A percentile compares a stretch with the other conserved stretches of the same genome.
phyloP scores from a whole-genome alignment of 805 yeast species.

The Candida gorgasii region DNA sequence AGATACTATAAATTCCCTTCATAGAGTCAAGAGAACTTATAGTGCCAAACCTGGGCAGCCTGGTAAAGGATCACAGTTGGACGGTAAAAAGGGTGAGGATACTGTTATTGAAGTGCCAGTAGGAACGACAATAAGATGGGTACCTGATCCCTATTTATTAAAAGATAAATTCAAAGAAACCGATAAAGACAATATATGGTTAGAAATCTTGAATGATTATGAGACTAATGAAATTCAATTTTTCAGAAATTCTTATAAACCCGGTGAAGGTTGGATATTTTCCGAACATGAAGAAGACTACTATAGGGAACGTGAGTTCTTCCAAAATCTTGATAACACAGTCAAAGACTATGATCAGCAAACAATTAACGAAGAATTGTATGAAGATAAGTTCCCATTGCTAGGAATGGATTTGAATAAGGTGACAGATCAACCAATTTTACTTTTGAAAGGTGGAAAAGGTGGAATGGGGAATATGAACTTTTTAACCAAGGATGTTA shows the following conservation, averaged over 20 bases:
- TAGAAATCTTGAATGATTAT: constrained; percentile 10
- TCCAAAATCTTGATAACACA: constrained; percentile 59
- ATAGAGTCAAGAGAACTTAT: constrained; percentile 65
- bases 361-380: constrained; percentile 55
- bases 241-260: constrained; percentile 56
- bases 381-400: constrained; percentile 71
- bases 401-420: constrained; percentile 73
- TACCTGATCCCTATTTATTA: constrained; percentile 65
- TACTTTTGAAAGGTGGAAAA: constrained; percentile 78
- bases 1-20: constrained; percentile 68
- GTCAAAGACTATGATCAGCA: constrained; percentile 67
- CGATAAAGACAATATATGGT: constrained; percentile 12
- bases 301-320: constrained; percentile 66
- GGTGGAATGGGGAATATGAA: constrained; percentile 98
- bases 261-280: constrained; percentile 89
- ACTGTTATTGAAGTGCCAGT: constrained; percentile 83
- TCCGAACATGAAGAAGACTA: constrained; percentile 74
- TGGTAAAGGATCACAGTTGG: constrained; percentile 77
- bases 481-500: constrained; percentile 75
- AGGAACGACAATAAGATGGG: constrained; percentile 86
- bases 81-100: constrained; percentile 85
- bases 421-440: constrained; percentile 64
- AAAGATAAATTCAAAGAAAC: constrained; percentile 25
- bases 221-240: constrained; percentile 44
- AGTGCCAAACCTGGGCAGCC: constrained; percentile 68